Evolutionary conservation across 306 rosid genomes (phyloP).

Genomic region (Dalbergia cultrata): DNA sequence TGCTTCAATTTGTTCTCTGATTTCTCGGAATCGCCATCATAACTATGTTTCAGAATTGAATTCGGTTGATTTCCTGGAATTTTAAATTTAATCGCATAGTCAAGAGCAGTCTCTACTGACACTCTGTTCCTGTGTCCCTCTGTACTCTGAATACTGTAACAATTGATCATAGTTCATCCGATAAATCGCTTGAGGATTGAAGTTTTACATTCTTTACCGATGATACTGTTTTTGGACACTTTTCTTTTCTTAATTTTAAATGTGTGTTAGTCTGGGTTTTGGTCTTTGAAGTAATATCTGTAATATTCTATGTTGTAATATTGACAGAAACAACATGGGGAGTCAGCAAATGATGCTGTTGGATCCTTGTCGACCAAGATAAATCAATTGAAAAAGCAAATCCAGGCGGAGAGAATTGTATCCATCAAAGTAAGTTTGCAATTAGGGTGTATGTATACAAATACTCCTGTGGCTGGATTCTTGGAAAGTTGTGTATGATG

Average conservation of each 20-base stretch:
- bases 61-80: conserved; percentile 9
- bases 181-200: conserved; percentile 40
- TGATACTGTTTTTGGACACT: conserved; percentile 3
- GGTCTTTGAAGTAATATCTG: not conserved
- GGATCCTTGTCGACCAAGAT: conserved; percentile 70
- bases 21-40: conserved; percentile 31
- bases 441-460: not conserved
- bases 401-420: conserved; percentile 74
- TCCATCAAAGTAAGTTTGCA: conserved; percentile 60
- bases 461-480: not conserved
- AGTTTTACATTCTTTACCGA: not conserved
- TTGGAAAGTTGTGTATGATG: conserved; percentile 16
- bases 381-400: conserved; percentile 76
- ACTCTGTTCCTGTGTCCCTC: conserved; percentile 28
- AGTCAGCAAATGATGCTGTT: conserved; percentile 51
- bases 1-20: conserved; percentile 33
- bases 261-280: not conserved
- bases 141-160: conserved; percentile 5
- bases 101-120: conserved; percentile 11
- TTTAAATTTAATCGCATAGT: conserved; percentile 23
- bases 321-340: conserved; percentile 59
- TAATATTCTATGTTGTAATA: conserved; percentile 7
- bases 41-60: conserved; percentile 28
- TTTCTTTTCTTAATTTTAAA: conserved; percentile 4
- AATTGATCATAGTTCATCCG: not conserved